These are phyloP conservation scores for Chloranthus sessilifolius DNA, from an alignment of 164 flowering plant genomes.

Conservation along the genomic window DNA sequence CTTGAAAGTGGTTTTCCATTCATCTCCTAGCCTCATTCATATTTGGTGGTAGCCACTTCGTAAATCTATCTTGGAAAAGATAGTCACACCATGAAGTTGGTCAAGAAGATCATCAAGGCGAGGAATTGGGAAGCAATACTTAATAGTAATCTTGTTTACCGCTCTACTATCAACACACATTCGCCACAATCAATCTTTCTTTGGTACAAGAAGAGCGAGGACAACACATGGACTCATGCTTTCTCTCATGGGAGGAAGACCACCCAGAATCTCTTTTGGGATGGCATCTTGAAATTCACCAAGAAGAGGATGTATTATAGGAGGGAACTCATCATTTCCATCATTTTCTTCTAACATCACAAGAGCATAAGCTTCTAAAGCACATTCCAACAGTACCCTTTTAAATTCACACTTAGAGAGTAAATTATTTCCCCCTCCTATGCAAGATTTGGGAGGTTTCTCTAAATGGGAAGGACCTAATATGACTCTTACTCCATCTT, in stretches of 20 bases:
- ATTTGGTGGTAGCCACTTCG: slow-evolving; percentile 1
- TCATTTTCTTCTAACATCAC: background rate
- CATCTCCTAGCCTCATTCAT: background rate
- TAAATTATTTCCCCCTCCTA: background rate
- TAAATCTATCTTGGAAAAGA: slow-evolving; percentile 2
- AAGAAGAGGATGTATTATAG: too few species aligned
- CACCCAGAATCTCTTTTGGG: background rate
- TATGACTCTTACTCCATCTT: too few species aligned
- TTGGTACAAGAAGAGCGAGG: background rate
- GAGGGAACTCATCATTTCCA: background rate
- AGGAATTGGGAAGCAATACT: background rate
- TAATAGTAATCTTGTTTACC: background rate
- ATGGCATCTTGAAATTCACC: background rate
- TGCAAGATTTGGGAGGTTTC: background rate
- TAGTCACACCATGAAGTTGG: background rate
- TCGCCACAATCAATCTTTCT: background rate
- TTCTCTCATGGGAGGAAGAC: slow-evolving; percentile 7
- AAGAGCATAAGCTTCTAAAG: too few species aligned
- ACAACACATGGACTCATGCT: slow-evolving; percentile 3
- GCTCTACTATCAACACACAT: background rate
- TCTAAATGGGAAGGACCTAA: background rate
- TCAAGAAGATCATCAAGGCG: background rate
- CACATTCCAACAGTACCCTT: background rate
- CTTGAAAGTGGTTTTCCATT: slow-evolving; percentile 1
- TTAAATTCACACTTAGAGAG: background rate